phyloP scores from a whole-genome alignment of 352 stramenopile genomes.

The Pythium monospermum region DNA sequence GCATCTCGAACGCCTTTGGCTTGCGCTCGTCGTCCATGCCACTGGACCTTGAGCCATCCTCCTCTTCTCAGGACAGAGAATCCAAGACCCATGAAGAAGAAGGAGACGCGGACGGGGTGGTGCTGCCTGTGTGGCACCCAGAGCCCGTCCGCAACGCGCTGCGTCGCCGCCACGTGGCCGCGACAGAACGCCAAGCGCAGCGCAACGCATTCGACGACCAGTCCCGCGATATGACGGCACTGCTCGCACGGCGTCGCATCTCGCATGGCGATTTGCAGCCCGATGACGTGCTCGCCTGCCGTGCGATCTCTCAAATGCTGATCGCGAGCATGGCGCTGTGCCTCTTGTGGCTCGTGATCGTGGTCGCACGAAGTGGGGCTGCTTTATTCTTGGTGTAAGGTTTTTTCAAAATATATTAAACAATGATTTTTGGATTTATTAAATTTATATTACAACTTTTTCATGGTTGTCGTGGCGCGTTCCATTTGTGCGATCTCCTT shows the following conservation, averaged over 20 bases:
- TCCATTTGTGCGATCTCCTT: conserved; percentile 26
- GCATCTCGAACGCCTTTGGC: conserved; percentile 51
- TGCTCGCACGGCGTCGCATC: conserved; percentile 40
- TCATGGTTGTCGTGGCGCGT: conserved; percentile 26
- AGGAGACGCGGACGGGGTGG: conserved; percentile 20
- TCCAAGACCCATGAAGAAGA: conserved; percentile 19
- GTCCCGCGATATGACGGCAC: conserved; percentile 41
- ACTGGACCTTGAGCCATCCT: conserved; percentile 9
- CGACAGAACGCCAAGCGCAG: conserved; percentile 20
- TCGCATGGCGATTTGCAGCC: conserved; percentile 33
- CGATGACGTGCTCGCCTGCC: conserved; percentile 37
- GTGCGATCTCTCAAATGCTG: conserved; percentile 43
- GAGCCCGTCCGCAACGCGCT: conserved; percentile 42
- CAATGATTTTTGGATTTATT: neutral
- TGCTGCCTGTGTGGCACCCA: conserved; percentile 62
- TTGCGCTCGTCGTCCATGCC: conserved; percentile 21
- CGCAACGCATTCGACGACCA: conserved; percentile 39
- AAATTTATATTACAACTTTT: conserved; percentile 12
- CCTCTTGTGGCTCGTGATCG: conserved; percentile 29
- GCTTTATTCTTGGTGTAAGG: neutral
- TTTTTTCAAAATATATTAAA: neutral
- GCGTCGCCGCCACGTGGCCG: conserved; percentile 43
- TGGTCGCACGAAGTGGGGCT: conserved; percentile 18
- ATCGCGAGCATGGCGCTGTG: conserved; percentile 33
- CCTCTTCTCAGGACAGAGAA: conserved; percentile 30